Percentiles rank a stretch among this genome's conserved stretches.
Evolutionary conservation across 345 rosid genomes (phyloP).

Genomic region (Schrenkiella parvula): DNA sequence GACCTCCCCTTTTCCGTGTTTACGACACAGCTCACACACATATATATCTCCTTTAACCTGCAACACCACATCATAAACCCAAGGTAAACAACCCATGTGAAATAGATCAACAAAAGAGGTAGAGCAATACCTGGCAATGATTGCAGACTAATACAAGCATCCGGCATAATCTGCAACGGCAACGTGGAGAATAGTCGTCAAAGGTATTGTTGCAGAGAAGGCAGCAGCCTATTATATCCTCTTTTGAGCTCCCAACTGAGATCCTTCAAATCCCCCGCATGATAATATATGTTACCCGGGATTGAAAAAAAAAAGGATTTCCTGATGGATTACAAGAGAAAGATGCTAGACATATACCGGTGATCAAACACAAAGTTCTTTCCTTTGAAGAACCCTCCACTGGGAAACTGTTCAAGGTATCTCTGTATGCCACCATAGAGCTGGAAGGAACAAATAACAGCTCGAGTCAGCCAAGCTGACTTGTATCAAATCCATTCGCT

Average conservation of each 20-base stretch:
- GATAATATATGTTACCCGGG: background rate
- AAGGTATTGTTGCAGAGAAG: slow-evolving; percentile 63
- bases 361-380: slow-evolving; percentile 96
- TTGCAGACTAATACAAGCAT: slow-evolving; percentile 93
- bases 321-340: background rate
- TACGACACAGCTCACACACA: slow-evolving; percentile 81
- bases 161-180: slow-evolving; percentile 72
- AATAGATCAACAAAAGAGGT: background rate
- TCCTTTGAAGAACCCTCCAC: slow-evolving; percentile 89
- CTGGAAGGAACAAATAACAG: slow-evolving; percentile 40
- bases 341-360: slow-evolving; percentile 44
- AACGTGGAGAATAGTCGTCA: slow-evolving; percentile 83
- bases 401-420: slow-evolving; percentile 86
- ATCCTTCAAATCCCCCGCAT: slow-evolving; percentile 46
- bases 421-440: slow-evolving; percentile 93
- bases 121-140: slow-evolving; percentile 55
- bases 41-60: slow-evolving; percentile 57
- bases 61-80: slow-evolving; percentile 2
- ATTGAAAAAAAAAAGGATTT: background rate
- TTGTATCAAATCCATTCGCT: slow-evolving; percentile 9
- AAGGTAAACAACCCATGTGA: background rate
- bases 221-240: slow-evolving; percentile 59
- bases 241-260: slow-evolving; percentile 78
- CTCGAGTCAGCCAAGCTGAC: slow-evolving; percentile 1
- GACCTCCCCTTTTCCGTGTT: slow-evolving; percentile 44